Conservation (phyloP, 768 basidiomycete genomes). For the Boletus vinaceobasis region DNA sequence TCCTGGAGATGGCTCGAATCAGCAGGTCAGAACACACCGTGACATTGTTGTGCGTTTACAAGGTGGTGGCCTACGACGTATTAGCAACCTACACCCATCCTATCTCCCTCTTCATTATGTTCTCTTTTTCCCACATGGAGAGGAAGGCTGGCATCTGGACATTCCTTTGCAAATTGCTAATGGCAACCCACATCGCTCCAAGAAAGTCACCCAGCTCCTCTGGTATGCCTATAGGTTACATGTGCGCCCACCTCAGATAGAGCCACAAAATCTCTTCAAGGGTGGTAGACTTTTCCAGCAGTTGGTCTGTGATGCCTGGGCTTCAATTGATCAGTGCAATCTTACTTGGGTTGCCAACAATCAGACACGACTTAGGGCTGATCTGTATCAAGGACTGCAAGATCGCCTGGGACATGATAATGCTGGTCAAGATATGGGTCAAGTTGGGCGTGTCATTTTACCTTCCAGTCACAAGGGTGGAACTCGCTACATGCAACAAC, state of each 20-base stretch:
- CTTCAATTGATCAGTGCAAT: constrained; percentile 38
- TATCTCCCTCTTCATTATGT: constrained; percentile 44
- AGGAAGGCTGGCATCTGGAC: constrained; percentile 36
- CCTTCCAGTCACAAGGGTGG: constrained; percentile 36
- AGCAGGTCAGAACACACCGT: constrained; percentile 4
- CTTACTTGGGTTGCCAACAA: constrained; percentile 35
- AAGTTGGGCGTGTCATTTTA: constrained; percentile 22
- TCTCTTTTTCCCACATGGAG: constrained; percentile 40
- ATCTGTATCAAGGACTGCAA: constrained; percentile 34
- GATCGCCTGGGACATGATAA: constrained; percentile 34
- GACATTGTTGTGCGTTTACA: constrained; percentile 36
- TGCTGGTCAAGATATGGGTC: constrained; percentile 22
- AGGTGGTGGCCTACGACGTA: constrained; percentile 26
- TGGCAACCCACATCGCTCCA: background rate
- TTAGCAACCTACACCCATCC: constrained; percentile 33
- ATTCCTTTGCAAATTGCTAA: constrained; percentile 11
- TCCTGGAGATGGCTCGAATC: constrained; percentile 30
- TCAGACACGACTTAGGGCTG: constrained; percentile 34
- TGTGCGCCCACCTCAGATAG: background rate
- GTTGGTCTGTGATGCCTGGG: constrained; percentile 45
- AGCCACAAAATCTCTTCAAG: constrained; percentile 31
- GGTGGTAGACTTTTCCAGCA: constrained; percentile 43
- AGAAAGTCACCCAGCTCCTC: constrained; percentile 27
- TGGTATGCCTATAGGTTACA: constrained; percentile 37
- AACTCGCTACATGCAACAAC: too few species aligned